Evolutionary conservation across 78 protist genomes (phyloP), one percentile per base, ranked within the genome.

Genomic region (Dictyostelium discoideum): DNA sequence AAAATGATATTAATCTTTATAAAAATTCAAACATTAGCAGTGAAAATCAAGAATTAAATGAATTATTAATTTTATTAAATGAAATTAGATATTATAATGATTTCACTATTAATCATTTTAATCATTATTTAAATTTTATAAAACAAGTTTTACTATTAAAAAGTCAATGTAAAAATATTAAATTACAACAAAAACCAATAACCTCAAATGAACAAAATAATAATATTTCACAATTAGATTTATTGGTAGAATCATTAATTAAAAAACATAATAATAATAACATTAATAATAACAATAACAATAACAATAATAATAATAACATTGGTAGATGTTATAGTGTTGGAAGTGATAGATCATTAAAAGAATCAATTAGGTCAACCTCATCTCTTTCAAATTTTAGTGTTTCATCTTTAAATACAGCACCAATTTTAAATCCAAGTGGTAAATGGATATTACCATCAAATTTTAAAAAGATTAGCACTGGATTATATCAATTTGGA

Each of bases 401-500:
- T 69, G 39, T 29, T 69, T 69, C 77, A 26, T 54, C 65, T 32
- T 32, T 32, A 32, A 32, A 32, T 32, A 32, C 37, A 8, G n/a
- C 65, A 0, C 57, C 69, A 20, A 60, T 9, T 14, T 20, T 20
- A 60, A 69, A n/a, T 69, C 42, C 32, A 11, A 26, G 39, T 69
- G 32, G 77, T 10, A 69, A 69, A 69, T 69, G 77, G 77, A 48
- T 86, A 4, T 7, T 86, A 16, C 92, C 92, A 57, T 63, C 92
- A 26, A 86, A 86, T 39, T 86, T 86, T 57, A 32, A 77, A 50
- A 42, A 83, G 22, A 18, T 86, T 14, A 2, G 63, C 0, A 69
- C 54, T 20, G 92, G 92, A 11, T 44, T 77, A 3, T 86, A 86
- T 44, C 85, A 76, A 77, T 86, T 86, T 76, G 92, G 92, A 20